Base-by-base conservation (phyloP, 768 basidiomycete genomes). In the Leccinum sublutescens region DNA sequence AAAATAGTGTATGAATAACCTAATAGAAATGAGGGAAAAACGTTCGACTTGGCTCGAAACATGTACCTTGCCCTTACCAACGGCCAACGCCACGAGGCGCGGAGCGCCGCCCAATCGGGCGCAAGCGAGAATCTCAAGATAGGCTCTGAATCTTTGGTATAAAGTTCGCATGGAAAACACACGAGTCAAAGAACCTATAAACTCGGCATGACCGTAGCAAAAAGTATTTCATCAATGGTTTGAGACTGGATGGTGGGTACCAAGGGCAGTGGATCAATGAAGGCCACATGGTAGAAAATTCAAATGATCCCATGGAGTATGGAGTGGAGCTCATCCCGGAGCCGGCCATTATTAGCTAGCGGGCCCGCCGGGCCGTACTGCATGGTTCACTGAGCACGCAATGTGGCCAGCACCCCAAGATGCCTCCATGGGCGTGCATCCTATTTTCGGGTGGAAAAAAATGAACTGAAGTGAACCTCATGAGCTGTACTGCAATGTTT, bases 141-240 rank as follows among this genome's bases (percentile, higher is more conserved):
- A 33, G 11, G 17, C 17, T 43, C 40, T n/a, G 38, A 7, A 19
- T 15, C 8, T 40, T n/a, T 43, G n/a, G 40, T 9, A 19, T 43
- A 43, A 19, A 8, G n/a, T 43, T 19, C 40, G 40, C 40, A 43
- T 43, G 40, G 40, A 19, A 43, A 19, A 19, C 40, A 19, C 40
- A 10, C 40, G 40, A 36, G 15, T 36, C 34, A 36, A 36, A 36
- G 34, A 36, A 36, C 12, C 34, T 36, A 52, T 19, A 17, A 45
- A 23, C 34, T 59, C 47, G 58, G 58, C 58, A n/a, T 48, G 63
- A 54, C 48, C 54, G 19, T 11, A 23, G 33, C 55, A n/a, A 33
- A 29, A 5, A 21, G 14, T 29, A 5, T 45, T 36, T 15, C 6
- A 36, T 6, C 34, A 15, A 36, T 52, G 49, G 52, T 43, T 52